Base-by-base conservation (phyloP, 2,329 filamentous ascomycete genomes). In the Monosporascus sp. region DNA sequence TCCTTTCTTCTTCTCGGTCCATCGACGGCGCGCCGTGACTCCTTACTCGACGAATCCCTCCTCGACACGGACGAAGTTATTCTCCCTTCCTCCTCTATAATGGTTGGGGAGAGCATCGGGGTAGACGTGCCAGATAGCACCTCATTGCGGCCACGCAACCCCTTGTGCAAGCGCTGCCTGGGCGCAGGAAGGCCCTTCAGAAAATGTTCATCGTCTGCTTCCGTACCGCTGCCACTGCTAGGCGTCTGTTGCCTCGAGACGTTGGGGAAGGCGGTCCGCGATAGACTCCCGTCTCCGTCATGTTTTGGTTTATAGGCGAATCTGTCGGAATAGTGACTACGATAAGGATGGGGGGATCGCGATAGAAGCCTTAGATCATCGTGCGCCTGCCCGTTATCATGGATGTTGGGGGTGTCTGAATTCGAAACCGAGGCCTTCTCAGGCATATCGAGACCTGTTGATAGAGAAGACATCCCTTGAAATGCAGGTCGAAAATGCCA, bases 191-290 rank as follows among this genome's bases (percentile, higher is more conserved):
- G 74, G 0, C 91, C 88, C 68, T 88, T 94, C 52, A 96, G 76
- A 60, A 93, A 86, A 58, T 92, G 88, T 69, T 97, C 93, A 72
- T 97, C 93, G 64, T 97, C 93, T 39, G 93, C 93, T 68, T 97
- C 93, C 18, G 92, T 96, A 24, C 93, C 93, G 68, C 91, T 96
- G 61, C 96, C 92, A 68, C 90, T 96, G 11, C 82, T 82, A 2
- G 84, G 79, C 1, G 79, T 77, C 5, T 81, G 82, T 49, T 81
- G 78, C 58, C 75, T 78, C 53, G 73, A 68, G 57, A 75, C 70
- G 45, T 63, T 56, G 7, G 68, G 63, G 37, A 65, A 60, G 3
- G 62, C 55, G 25, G 61, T 59, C 11, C 52, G 55, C 6, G 59
- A 55, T 27, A 58, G 53, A 48, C 49, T 56, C 56, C 53, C 63